A percentile compares a stretch with the other conserved stretches of the same genome.
phyloP scores from a whole-genome alignment of 1,284 basidiomycete genomes.

The Puccinia novopanici region DNA sequence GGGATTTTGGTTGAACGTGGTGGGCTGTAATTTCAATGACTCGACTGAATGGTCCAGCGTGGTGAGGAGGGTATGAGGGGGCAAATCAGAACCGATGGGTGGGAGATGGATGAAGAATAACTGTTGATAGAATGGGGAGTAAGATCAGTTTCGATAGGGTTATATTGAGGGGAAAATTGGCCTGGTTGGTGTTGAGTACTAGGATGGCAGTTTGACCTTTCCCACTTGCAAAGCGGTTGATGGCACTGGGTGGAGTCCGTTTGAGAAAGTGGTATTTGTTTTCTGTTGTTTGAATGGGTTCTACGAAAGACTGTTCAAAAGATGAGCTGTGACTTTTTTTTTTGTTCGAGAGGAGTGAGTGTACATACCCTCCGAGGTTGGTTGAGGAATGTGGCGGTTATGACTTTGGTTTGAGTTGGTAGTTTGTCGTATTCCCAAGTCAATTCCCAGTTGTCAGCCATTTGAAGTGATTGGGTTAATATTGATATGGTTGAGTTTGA shows the following conservation, averaged over 20 bases:
- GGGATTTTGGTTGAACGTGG: not conserved
- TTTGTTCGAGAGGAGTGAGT: not conserved
- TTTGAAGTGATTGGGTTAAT: not conserved
- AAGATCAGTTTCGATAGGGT: not conserved
- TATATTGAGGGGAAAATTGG: not conserved
- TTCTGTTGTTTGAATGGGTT: not conserved
- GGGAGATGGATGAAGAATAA: constrained; percentile 37
- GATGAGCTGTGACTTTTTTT: too few relatives aligned
- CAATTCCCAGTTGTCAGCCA: not conserved
- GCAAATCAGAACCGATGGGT: not conserved
- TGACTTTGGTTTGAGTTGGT: not conserved
- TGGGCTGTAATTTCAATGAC: not conserved
- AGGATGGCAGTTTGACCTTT: constrained; percentile 25
- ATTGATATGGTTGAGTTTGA: constrained; percentile 13
- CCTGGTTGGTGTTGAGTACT: constrained; percentile 26
- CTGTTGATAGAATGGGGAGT: not conserved
- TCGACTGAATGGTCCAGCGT: not conserved
- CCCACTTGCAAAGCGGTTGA: not conserved
- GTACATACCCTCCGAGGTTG: not conserved
- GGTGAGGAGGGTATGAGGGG: constrained; percentile 26
- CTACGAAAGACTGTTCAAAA: not conserved
- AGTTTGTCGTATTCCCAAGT: not conserved
- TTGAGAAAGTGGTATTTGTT: not conserved
- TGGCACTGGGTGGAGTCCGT: not conserved
- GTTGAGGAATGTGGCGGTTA: not conserved